Base-by-base conservation (phyloP, 116 monocot genomes). In the Iris pallida region DNA sequence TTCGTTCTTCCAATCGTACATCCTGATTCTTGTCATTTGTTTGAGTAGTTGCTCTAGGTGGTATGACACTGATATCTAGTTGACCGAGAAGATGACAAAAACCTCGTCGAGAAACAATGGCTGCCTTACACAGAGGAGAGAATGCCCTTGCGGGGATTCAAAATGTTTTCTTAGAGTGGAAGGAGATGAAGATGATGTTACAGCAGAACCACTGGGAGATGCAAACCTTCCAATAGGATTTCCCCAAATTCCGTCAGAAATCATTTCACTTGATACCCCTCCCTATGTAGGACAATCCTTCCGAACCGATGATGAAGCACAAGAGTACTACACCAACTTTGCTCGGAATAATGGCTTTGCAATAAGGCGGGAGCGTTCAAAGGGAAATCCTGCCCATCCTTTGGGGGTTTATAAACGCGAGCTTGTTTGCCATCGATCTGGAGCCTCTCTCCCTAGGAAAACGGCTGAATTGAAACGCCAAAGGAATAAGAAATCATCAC, bases 381-480 rank as follows among this genome's bases (percentile, higher is more conserved):
- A 92, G 64, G 92, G 92, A 47, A 92, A 86, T 66, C 65, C 78
- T 0, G 48, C 74, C 18, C 92, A 92, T 58, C 92, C 92, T 7
- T 20, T 88, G 42, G 92, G 92, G 30, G 81, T 92, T 13, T 88
- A 83, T 55, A 92, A 83, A 57, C 75, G 92, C 20, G 92, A 92
- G 52, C 77, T 92, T 47, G 92, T 92, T 45, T 92, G 92, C 57
- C 86, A 92, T 48, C 85, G 92, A 51, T 88, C 92, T 10, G 92
- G 92, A 42, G 72, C 68, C 55, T 76, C 85, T 46, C 76, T 81
- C 5, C 81, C 83, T 0, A 83, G 88, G 69, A 92, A 92, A 73
- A 81, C 78, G 11, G 69, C 44, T 3, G 88, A 92, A 64, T 68
- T 62, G 14, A 88, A 88, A 64, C 80, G 83, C 6, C 92, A 88